phyloP scores from a whole-genome alignment of 2,329 filamentous ascomycete species.

The Thyridium curvatum region DNA sequence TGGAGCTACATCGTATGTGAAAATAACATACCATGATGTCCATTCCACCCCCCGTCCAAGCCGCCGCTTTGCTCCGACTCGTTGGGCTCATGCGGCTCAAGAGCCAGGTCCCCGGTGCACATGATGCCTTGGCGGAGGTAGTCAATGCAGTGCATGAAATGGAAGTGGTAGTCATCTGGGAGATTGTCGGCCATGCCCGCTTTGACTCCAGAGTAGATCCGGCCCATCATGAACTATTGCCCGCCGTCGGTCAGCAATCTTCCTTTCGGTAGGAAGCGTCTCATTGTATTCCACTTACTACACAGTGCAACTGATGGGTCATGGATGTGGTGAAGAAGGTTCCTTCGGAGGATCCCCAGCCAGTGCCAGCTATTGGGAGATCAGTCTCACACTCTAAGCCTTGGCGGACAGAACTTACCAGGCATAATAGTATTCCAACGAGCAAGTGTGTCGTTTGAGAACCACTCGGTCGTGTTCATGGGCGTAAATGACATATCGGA shows the following conservation, averaged over 20 bases:
- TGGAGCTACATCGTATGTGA: background rate
- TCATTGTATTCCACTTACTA: constrained; percentile 16
- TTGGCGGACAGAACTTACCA: constrained; percentile 15
- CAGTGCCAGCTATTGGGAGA: constrained; percentile 18
- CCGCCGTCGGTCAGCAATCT: too few relatives aligned
- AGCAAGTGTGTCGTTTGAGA: constrained; percentile 24
- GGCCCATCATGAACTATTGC: constrained; percentile 24
- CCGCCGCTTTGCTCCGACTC: constrained; percentile 30
- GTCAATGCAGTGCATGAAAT: constrained; percentile 35
- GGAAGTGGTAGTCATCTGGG: constrained; percentile 19
- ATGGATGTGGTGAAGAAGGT: constrained; percentile 32
- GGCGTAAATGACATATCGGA: constrained; percentile 31
- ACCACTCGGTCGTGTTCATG: constrained; percentile 29
- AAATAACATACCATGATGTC: constrained; percentile 25
- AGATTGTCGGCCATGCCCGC: constrained; percentile 10
- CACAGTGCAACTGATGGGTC: constrained; percentile 33
- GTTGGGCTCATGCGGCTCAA: constrained; percentile 28
- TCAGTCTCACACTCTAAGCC: constrained; percentile 1
- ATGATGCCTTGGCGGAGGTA: constrained; percentile 33
- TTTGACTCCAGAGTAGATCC: constrained; percentile 20
- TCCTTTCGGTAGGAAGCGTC: too few relatives aligned
- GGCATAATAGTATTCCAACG: constrained; percentile 34
- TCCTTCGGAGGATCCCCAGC: constrained; percentile 23
- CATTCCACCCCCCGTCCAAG: constrained; percentile 30
- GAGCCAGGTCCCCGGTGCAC: constrained; percentile 27